These are phyloP conservation scores for Blastobotrys aristatus DNA, from an alignment of 1,139 yeast species.

Conservation along the genomic window DNA sequence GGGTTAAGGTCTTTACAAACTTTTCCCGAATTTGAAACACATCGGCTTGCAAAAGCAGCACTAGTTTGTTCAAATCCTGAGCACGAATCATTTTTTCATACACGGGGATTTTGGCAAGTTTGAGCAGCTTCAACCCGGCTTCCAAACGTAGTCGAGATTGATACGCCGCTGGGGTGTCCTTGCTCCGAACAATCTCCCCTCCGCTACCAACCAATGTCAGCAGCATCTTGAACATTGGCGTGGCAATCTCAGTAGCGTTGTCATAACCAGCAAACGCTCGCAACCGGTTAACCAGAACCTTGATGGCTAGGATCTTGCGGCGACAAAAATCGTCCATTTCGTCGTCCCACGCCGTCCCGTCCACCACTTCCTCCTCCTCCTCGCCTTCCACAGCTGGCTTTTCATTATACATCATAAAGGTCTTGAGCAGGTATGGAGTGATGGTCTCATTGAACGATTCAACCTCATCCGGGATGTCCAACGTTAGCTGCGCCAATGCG, in stretches of 20 bases:
- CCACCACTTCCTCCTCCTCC: constrained; percentile 11
- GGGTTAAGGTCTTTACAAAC: constrained; percentile 51
- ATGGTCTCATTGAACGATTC: constrained; percentile 54
- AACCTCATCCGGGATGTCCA: constrained; percentile 47
- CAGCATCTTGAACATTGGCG: constrained; percentile 58
- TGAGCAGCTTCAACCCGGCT: constrained; percentile 64
- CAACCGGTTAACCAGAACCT: constrained; percentile 60
- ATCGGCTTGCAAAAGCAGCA: constrained; percentile 64
- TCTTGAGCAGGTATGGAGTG: constrained; percentile 56
- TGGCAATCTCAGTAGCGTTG: constrained; percentile 41
- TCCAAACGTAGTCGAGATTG: constrained; percentile 59
- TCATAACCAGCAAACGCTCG: constrained; percentile 41
- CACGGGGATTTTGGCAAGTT: constrained; percentile 53
- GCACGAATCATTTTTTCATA: constrained; percentile 53
- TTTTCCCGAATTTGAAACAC: constrained; percentile 50
- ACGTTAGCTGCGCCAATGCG: constrained; percentile 56
- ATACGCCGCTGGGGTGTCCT: constrained; percentile 55
- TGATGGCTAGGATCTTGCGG: constrained; percentile 44
- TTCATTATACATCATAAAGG: constrained; percentile 51
- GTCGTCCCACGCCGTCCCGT: constrained; percentile 26
- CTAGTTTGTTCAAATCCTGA: constrained; percentile 47
- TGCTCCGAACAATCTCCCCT: constrained; percentile 68
- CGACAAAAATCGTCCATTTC: constrained; percentile 37
- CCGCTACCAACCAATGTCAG: constrained; percentile 65
- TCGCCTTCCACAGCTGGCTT: background rate